A percentile compares a stretch with the other conserved stretches of the same genome.
phyloP scores from a whole-genome alignment of 1,139 yeast species.

The Debaryomyces subglobosus region DNA sequence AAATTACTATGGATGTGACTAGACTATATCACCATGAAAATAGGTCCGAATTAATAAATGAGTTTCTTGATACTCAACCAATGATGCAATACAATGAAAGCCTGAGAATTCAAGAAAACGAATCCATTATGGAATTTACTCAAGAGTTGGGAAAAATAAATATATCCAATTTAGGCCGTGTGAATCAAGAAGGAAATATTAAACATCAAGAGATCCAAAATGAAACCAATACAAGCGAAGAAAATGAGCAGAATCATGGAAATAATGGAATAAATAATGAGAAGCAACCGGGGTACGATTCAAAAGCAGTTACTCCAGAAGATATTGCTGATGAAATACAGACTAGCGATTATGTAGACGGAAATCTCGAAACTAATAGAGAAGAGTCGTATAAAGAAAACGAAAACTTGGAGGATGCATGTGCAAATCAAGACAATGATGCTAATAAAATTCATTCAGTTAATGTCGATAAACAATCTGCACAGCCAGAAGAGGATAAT shows the following conservation, averaged over 20 bases:
- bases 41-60: background rate
- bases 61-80: background rate
- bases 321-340: background rate
- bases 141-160: constrained; percentile 9
- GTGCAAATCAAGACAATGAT: background rate
- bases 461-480: background rate
- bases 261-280: background rate
- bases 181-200: background rate
- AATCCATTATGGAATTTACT: constrained; percentile 8
- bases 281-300: background rate
- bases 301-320: background rate
- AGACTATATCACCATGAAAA: background rate
- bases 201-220: background rate
- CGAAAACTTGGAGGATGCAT: background rate
- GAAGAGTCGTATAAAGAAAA: background rate
- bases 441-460: background rate
- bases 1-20: constrained; percentile 7
- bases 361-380: background rate
- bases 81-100: background rate
- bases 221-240: background rate
- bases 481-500: background rate
- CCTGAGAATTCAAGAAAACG: background rate
- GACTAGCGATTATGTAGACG: background rate
- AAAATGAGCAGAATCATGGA: background rate
- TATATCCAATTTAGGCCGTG: background rate